These are phyloP conservation scores for Cordyceps farinosa DNA, from an alignment of 2,329 filamentous ascomycete species.

Conservation along the genomic window DNA sequence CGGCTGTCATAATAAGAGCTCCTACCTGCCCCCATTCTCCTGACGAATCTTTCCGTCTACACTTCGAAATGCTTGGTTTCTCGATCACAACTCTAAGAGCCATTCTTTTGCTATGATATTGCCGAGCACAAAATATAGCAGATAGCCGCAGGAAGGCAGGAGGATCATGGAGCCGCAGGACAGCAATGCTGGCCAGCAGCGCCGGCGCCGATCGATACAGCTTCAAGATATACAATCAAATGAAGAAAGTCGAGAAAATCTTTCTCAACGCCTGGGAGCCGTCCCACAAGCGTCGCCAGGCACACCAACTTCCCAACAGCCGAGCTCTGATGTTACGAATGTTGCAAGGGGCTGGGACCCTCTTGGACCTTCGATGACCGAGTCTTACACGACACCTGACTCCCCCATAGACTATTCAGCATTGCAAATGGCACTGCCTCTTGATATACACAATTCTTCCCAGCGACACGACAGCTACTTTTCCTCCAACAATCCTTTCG, in stretches of 20 bases:
- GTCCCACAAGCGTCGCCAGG: background rate
- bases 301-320: background rate
- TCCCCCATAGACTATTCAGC: conserved; percentile 53
- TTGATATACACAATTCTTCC: conserved; percentile 40
- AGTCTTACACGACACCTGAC: conserved; percentile 29
- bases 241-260: background rate
- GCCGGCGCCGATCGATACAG: conserved; percentile 57
- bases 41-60: background rate
- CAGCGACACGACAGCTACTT: conserved; percentile 27
- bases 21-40: background rate
- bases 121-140: background rate
- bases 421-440: conserved; percentile 53
- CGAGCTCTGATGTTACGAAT: conserved; percentile 3
- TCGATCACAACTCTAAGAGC: background rate
- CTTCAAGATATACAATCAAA: conserved; percentile 49
- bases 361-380: conserved; percentile 30
- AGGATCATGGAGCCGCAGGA: conserved; percentile 30
- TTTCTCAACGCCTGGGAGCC: background rate
- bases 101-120: background rate
- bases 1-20: background rate
- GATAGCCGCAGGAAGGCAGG: background rate
- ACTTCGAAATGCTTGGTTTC: background rate
- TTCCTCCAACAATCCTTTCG: conserved; percentile 30
- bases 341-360: conserved; percentile 2
- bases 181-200: conserved; percentile 26